Percentiles rank a stretch among this genome's conserved stretches.
Conservation (phyloP, 2,329 filamentous ascomycete genomes). For the Coniochaeta hoffmannii region DNA sequence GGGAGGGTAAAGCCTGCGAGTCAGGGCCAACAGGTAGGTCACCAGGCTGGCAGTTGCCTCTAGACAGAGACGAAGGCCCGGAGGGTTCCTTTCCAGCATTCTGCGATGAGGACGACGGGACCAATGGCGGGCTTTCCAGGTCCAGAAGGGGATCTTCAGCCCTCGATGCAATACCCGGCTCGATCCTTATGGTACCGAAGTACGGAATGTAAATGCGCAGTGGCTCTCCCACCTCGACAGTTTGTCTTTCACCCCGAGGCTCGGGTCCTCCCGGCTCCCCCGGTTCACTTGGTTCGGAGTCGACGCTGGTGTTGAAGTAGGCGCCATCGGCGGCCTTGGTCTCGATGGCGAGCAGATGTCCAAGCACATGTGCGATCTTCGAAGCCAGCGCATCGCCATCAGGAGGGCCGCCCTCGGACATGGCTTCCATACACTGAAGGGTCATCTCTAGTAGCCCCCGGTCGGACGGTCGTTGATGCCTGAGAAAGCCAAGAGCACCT, state of each 20-base stretch:
- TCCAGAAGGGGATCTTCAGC: background rate
- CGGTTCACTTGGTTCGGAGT: background rate
- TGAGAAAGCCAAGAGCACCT: constrained; percentile 21
- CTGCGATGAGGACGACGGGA: background rate
- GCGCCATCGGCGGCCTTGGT: constrained; percentile 21
- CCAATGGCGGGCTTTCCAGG: background rate
- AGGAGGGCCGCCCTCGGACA: constrained; percentile 11
- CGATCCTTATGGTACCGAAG: constrained; percentile 5
- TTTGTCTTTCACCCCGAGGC: background rate
- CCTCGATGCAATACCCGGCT: background rate
- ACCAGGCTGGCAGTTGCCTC: no score
- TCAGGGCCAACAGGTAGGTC: background rate
- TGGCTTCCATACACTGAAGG: constrained; percentile 20
- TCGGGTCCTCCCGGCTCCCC: background rate
- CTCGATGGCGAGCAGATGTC: constrained; percentile 30
- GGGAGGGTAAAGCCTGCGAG: background rate
- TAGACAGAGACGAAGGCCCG: no score
- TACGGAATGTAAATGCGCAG: constrained; percentile 1
- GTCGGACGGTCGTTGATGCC: constrained; percentile 32
- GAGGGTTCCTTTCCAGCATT: no score
- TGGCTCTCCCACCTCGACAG: background rate
- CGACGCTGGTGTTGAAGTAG: constrained; percentile 11
- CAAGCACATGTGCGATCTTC: constrained; percentile 24
- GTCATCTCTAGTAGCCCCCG: constrained; percentile 32
- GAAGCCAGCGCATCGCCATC: constrained; percentile 20